phyloP scores from a whole-genome alignment of 2,329 filamentous ascomycete genomes.

The Aspergillus pseudotamarii region DNA sequence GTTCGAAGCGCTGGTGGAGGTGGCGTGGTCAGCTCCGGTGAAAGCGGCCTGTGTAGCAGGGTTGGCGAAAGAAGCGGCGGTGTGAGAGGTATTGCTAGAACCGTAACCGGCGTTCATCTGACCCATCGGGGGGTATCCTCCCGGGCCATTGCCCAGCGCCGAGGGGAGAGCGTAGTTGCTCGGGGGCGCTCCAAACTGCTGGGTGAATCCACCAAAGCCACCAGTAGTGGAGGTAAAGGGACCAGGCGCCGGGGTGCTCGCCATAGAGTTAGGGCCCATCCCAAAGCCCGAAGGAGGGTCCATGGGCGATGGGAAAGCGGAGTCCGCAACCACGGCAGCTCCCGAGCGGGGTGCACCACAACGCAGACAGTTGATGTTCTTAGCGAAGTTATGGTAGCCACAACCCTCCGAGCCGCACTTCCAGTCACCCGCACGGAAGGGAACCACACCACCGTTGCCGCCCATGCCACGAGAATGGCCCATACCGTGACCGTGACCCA shows the following conservation, averaged over 20 bases:
- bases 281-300: slow-evolving; percentile 80
- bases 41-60: slow-evolving; percentile 93
- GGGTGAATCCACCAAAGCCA: slow-evolving; percentile 68
- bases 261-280: slow-evolving; percentile 87
- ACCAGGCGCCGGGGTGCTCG: slow-evolving; percentile 75
- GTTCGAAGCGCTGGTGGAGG: slow-evolving; percentile 74
- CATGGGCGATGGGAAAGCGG: slow-evolving; percentile 87
- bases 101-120: slow-evolving; percentile 78
- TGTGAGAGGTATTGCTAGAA: slow-evolving; percentile 75
- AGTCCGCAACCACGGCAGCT: slow-evolving; percentile 91
- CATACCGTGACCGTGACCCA: slow-evolving; percentile 62
- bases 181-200: slow-evolving; percentile 79
- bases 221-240: slow-evolving; percentile 71
- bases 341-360: slow-evolving; percentile 94
- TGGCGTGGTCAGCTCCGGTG: slow-evolving; percentile 81
- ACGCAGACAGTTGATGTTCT: slow-evolving; percentile 96
- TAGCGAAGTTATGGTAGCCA: slow-evolving; percentile 98
- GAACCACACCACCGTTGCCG: slow-evolving; percentile 78
- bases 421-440: slow-evolving; percentile 98
- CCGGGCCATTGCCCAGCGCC: slow-evolving; percentile 76
- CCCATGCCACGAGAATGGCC: slow-evolving; percentile 67
- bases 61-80: slow-evolving; percentile 86
- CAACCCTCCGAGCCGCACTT: slow-evolving; percentile 98
- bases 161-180: slow-evolving; percentile 90
- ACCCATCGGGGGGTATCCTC: slow-evolving; percentile 70